Conservation (phyloP, 129 eudicot genomes). For the Cynara cardunculus region DNA sequence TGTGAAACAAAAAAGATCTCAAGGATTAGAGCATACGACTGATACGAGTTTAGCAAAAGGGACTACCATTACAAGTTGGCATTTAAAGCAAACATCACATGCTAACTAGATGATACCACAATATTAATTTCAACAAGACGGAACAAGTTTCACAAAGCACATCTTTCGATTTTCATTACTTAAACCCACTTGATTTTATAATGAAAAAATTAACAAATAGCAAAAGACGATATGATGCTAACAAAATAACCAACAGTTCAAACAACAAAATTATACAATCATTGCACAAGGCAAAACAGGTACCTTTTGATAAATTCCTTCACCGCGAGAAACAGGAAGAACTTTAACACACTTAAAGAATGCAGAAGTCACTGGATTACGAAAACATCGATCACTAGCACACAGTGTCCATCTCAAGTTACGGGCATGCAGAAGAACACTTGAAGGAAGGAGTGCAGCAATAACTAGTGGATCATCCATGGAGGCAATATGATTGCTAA, state of each 20-base stretch:
- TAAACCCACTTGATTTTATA: neutral
- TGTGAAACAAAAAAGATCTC: neutral
- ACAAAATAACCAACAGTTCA: too few relatives aligned
- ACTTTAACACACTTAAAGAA: constrained; percentile 78
- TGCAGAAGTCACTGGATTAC: constrained; percentile 71
- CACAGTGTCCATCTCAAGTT: constrained; percentile 84
- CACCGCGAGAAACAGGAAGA: constrained; percentile 86
- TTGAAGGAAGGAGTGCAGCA: constrained; percentile 75
- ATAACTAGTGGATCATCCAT: constrained; percentile 81
- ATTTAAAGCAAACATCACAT: neutral
- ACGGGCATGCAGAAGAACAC: constrained; percentile 64
- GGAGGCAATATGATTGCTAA: constrained; percentile 86
- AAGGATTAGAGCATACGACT: neutral
- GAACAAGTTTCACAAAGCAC: neutral
- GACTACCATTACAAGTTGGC: neutral
- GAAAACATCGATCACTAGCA: constrained; percentile 82
- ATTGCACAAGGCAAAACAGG: neutral
- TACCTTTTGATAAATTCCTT: constrained; percentile 87
- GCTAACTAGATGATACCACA: neutral
- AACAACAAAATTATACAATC: neutral
- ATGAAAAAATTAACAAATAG: neutral
- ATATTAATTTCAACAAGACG: neutral
- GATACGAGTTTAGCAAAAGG: neutral
- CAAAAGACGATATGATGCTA: too few relatives aligned
- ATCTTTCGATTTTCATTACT: neutral